Evolutionary conservation across 192 early-diverging fungal species (phyloP), one percentile per base, ranked within the genome.

Genomic region (Geranomyces michiganensis): DNA sequence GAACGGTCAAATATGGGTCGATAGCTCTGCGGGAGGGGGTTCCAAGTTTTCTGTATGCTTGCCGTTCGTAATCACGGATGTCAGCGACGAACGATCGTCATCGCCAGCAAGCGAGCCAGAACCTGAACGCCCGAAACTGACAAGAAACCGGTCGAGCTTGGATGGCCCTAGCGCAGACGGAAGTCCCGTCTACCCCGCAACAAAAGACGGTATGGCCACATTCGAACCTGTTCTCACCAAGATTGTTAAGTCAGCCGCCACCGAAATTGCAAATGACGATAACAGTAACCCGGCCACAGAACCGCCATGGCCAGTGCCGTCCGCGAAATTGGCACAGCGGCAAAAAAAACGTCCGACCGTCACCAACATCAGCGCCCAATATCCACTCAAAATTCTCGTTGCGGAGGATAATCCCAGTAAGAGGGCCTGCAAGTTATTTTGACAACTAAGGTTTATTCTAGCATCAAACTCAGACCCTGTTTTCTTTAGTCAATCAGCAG

Each of bases 1-100:
- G 74, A 63, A 68, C 48, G 74, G 74, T 4, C 62, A 63, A 15
- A 70, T 76, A 2, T 73, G 71, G 71, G 71, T 73, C n/a, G 71
- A 73, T 21, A 30, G 22, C 14, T 56, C 49, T 5, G 51, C 21
- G 15, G 22, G 36, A 7, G 36, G 22, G 17, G 71, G 71, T 6
- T 59, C 53, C 33, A 67, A 56, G 41, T 73, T 73, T 43, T 65
- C 71, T 14, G 66, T 73, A 24, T 59, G 49, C 29, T 21, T 73
- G 3, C 49, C 49, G 19, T 73, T 65, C 10, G 51, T 29, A 33
- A 29, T 67, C n/a, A 53, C 32, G 14, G 65, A 67, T 7, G 36
- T 7, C 6, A 7, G 26, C 22, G 26, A n/a, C 27, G 26, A n/a
- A 27, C 29, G 22, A 6, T 61, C 59, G 59, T 61, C 59, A 30